Percentiles rank a stretch among this genome's conserved stretches.
These are phyloP conservation scores for Trapa incisa DNA, from an alignment of 345 rosid genomes.

Conservation along the genomic window DNA sequence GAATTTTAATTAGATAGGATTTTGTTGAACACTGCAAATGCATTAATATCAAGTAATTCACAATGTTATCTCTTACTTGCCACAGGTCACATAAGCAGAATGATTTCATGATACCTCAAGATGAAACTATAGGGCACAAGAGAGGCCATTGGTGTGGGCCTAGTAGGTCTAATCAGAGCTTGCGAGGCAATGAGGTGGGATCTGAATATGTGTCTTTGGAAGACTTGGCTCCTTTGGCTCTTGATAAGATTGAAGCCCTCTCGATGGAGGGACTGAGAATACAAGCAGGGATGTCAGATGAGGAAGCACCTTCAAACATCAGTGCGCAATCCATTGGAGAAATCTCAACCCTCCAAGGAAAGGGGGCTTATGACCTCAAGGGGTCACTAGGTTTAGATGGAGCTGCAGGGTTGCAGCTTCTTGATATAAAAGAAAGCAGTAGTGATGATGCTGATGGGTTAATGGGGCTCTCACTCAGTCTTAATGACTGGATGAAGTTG, in stretches of 20 bases:
- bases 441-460: constrained; percentile 62
- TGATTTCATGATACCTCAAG: constrained; percentile 25
- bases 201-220: constrained; percentile 81
- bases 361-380: constrained; percentile 29
- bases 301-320: constrained; percentile 67
- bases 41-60: neutral
- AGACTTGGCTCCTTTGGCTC: constrained; percentile 93
- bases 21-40: neutral
- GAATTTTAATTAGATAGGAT: neutral
- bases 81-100: constrained; percentile 40
- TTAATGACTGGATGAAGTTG: constrained; percentile 85
- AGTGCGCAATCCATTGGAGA: constrained; percentile 54
- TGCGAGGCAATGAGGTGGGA: constrained; percentile 24
- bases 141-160: constrained; percentile 26
- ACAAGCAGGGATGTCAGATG: constrained; percentile 77
- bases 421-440: constrained; percentile 46
- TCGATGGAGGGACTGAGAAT: constrained; percentile 88
- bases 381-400: constrained; percentile 71
- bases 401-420: constrained; percentile 72
- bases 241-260: constrained; percentile 96
- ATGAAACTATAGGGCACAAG: constrained; percentile 19
- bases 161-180: constrained; percentile 24
- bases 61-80: constrained; percentile 8
- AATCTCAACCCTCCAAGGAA: constrained; percentile 63
- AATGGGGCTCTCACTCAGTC: constrained; percentile 81